These are phyloP conservation scores for Escovopsis weberi DNA, from an alignment of 2,329 filamentous ascomycete species.

Conservation along the genomic window DNA sequence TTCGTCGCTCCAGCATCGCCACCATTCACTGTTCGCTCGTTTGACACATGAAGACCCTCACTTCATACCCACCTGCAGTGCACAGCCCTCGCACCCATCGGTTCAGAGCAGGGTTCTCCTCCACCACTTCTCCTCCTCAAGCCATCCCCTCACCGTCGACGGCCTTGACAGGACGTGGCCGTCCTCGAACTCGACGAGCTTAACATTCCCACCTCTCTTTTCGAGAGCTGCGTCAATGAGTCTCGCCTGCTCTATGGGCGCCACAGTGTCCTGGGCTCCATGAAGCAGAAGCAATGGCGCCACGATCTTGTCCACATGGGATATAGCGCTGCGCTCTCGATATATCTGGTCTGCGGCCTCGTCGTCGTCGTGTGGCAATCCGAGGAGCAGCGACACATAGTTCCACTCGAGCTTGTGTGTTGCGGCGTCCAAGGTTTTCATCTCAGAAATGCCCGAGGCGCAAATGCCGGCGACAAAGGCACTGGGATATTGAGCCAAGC, in stretches of 20 bases:
- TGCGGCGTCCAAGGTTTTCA: slow-evolving; percentile 28
- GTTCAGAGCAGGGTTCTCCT: slow-evolving; percentile 20
- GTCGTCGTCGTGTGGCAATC: slow-evolving; percentile 16
- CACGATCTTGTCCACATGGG: slow-evolving; percentile 31
- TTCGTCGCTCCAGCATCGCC: too few relatives aligned
- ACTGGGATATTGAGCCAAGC: slow-evolving; percentile 28
- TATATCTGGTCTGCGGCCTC: slow-evolving; percentile 28
- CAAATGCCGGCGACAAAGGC: slow-evolving; percentile 35
- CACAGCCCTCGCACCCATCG: too few relatives aligned
- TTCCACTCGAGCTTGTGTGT: slow-evolving; percentile 44
- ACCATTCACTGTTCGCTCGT: too few relatives aligned
- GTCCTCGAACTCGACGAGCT: slow-evolving; percentile 34
- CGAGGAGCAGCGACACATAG: slow-evolving; percentile 32
- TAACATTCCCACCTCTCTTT: slow-evolving; percentile 26
- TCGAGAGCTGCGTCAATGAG: slow-evolving; percentile 34
- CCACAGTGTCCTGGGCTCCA: slow-evolving; percentile 39
- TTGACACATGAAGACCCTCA: too few relatives aligned
- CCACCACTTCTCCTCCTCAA: slow-evolving; percentile 34
- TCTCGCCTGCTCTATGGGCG: slow-evolving; percentile 40
- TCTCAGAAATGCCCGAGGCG: slow-evolving; percentile 35
- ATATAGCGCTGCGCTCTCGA: slow-evolving; percentile 32
- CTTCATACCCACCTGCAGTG: too few relatives aligned
- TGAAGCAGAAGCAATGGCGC: slow-evolving; percentile 41
- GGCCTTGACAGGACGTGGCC: slow-evolving; percentile 34
- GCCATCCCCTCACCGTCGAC: slow-evolving; percentile 22